A percentile compares a stretch with the other conserved stretches of the same genome.
Evolutionary conservation across 345 rosid species (phyloP).

Genomic region (Linum trigynum): DNA sequence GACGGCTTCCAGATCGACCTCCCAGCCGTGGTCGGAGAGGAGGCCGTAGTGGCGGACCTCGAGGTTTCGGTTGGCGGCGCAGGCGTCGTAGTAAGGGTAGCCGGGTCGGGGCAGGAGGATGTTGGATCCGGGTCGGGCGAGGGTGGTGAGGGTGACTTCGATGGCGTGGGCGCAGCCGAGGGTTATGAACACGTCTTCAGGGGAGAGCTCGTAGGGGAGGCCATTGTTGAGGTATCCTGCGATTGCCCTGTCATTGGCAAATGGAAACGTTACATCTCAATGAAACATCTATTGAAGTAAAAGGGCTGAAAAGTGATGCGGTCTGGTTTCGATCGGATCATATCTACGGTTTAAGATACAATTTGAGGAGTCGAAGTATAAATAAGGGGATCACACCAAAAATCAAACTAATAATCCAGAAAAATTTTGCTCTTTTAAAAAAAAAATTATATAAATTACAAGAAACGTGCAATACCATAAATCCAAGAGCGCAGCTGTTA

Average conservation of each 20-base stretch:
- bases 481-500: too few species aligned
- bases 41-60: constrained; percentile 30
- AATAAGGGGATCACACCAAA: too few species aligned
- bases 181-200: constrained; percentile 26
- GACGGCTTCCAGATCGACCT: constrained; percentile 22
- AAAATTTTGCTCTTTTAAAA: too few species aligned
- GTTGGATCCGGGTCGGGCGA: constrained; percentile 24
- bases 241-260: constrained; percentile 20
- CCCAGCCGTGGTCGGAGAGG: constrained; percentile 30
- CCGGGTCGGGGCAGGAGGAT: constrained; percentile 31
- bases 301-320: too few species aligned
- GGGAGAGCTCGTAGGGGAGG: constrained; percentile 19
- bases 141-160: constrained; percentile 14
- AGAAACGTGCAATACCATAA: too few species aligned
- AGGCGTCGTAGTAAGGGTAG: constrained; percentile 22
- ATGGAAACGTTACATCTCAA: too few species aligned
- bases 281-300: too few species aligned
- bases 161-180: constrained; percentile 25
- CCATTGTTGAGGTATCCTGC: constrained; percentile 23
- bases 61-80: constrained; percentile 6
- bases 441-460: too few species aligned
- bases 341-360: too few species aligned
- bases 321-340: too few species aligned
- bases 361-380: too few species aligned
- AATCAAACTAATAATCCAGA: too few species aligned